Evolutionary conservation across 495 filamentous ascomycete species (phyloP).

Genomic region (Neohortaea acidophila): DNA sequence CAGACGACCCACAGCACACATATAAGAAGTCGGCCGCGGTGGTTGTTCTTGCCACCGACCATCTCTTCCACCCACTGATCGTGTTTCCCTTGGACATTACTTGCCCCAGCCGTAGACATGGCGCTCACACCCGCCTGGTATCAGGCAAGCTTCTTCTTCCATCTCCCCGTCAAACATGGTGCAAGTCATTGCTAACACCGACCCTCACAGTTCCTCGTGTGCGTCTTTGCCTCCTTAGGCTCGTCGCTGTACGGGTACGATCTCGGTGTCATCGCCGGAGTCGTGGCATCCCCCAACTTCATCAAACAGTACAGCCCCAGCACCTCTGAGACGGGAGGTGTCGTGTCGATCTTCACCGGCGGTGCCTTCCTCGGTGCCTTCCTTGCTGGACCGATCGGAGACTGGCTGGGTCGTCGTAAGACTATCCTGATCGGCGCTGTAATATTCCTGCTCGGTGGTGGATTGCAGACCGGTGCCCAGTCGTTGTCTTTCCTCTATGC

Average conservation of each 20-base stretch:
- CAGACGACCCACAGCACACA: no score
- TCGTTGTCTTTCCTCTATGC: slow-evolving; percentile 24
- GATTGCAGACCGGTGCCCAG: slow-evolving; percentile 27
- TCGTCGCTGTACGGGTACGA: slow-evolving; percentile 30
- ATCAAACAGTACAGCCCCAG: slow-evolving; percentile 35
- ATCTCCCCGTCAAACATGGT: neutral
- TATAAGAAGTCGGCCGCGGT: no score
- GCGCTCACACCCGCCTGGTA: slow-evolving; percentile 41
- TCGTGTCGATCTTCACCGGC: slow-evolving; percentile 56
- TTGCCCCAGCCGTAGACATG: slow-evolving; percentile 26
- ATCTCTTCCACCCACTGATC: no score
- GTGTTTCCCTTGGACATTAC: no score
- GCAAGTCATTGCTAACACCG: neutral
- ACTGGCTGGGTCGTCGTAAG: slow-evolving; percentile 31
- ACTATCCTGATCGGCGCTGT: slow-evolving; percentile 33
- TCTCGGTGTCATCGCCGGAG: slow-evolving; percentile 29
- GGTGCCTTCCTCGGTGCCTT: slow-evolving; percentile 42
- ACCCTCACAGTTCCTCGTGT: slow-evolving; percentile 23
- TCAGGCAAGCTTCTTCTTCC: slow-evolving; percentile 31
- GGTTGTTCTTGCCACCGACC: no score
- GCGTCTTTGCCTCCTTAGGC: slow-evolving; percentile 28
- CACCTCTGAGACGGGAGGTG: slow-evolving; percentile 44
- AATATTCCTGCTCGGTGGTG: slow-evolving; percentile 27
- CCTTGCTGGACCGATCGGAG: slow-evolving; percentile 34
- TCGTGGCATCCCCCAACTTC: slow-evolving; percentile 29